Conservation (phyloP, 2,329 filamentous ascomycete species). For the Sordariomycetes sp. region DNA sequence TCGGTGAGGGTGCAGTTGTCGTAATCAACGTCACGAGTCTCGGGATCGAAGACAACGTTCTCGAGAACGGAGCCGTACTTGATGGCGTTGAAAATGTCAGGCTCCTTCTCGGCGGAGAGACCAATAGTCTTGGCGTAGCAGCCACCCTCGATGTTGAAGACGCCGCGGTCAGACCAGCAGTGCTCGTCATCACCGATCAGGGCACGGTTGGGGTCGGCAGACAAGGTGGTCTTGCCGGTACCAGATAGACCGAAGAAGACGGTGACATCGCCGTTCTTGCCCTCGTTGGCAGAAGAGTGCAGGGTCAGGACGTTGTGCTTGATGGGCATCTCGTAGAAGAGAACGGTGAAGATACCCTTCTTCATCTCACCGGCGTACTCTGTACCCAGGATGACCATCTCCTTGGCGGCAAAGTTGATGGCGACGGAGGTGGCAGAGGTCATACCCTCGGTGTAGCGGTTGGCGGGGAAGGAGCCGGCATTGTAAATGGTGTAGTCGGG, state of each 20-base stretch:
- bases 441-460: slow-evolving; percentile 97
- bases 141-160: slow-evolving; percentile 99
- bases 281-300: slow-evolving; percentile 98
- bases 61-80: slow-evolving; percentile 94
- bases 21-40: slow-evolving; percentile 86
- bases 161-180: slow-evolving; percentile 93
- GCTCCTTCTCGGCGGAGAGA: slow-evolving; percentile 96
- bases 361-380: slow-evolving; percentile 85
- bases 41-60: slow-evolving; percentile 95
- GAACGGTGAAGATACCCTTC: slow-evolving; percentile 96
- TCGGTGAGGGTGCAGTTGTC: slow-evolving; percentile 92
- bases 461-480: slow-evolving; percentile 94
- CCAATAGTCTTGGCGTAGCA: slow-evolving; percentile 99
- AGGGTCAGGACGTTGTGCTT: slow-evolving; percentile 99
- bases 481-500: slow-evolving; percentile 99
- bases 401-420: slow-evolving; percentile 98
- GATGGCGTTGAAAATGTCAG: slow-evolving; percentile 94
- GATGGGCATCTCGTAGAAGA: slow-evolving; percentile 99
- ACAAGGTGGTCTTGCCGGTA: slow-evolving; percentile 97
- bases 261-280: slow-evolving; percentile 86
- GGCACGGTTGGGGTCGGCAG: slow-evolving; percentile 90
- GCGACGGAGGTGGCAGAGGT: slow-evolving; percentile 95
- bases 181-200: slow-evolving; percentile 99
- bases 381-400: slow-evolving; percentile 99
- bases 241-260: slow-evolving; percentile 99